These are phyloP conservation scores for Noccaea caerulescens DNA, from an alignment of 345 rosid genomes.

Conservation along the genomic window DNA sequence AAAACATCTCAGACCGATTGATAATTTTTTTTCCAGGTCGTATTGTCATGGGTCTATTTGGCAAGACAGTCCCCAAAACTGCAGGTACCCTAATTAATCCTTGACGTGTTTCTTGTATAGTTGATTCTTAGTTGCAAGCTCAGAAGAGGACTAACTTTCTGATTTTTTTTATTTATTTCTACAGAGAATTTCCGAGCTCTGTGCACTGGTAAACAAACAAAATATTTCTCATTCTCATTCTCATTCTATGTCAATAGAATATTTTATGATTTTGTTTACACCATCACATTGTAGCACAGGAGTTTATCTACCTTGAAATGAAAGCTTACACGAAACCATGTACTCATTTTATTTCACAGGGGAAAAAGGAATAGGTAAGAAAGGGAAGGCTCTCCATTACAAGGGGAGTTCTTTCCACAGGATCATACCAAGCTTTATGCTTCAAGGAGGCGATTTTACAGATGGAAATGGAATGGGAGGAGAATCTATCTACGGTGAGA, in stretches of 20 bases:
- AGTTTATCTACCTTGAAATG: constrained; percentile 7
- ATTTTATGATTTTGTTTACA: not conserved
- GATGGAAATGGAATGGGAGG: constrained; percentile 95
- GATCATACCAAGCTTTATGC: constrained; percentile 92
- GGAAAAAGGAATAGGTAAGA: constrained; percentile 87
- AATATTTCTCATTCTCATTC: not conserved
- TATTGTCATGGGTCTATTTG: constrained; percentile 83
- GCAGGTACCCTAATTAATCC: constrained; percentile 58
- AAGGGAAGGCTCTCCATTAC: constrained; percentile 86
- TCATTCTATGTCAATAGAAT: not conserved
- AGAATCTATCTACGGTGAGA: constrained; percentile 94
- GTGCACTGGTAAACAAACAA: constrained; percentile 70
- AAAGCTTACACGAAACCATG: constrained; percentile 13
- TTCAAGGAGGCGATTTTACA: constrained; percentile 93
- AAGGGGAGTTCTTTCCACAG: constrained; percentile 86
- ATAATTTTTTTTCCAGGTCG: constrained; percentile 59
- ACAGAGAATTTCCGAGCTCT: constrained; percentile 96
- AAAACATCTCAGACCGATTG: not conserved
- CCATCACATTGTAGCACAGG: not conserved
- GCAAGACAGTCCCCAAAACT: constrained; percentile 95
- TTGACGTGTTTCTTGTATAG: not conserved
- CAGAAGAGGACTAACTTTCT: constrained; percentile 17
- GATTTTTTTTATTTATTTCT: constrained; percentile 10
- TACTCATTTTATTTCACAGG: constrained; percentile 48
- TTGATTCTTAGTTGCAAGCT: constrained; percentile 5